Base-by-base conservation (phyloP, 2,329 filamentous ascomycete species). In the Pseudogymnoascus sp. region DNA sequence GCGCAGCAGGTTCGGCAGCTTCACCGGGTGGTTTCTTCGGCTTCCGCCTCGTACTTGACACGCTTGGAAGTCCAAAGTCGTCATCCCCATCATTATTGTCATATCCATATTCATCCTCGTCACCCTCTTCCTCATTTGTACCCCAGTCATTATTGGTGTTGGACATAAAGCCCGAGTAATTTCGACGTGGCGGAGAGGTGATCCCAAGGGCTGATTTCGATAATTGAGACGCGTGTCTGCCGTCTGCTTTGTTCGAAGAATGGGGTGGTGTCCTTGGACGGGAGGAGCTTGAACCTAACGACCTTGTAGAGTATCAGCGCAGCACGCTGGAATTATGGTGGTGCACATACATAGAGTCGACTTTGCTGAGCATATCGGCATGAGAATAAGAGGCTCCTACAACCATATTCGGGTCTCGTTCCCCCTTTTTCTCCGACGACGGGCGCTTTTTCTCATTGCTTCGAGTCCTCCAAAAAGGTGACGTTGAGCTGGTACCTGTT, bases 351-450 rank as follows among this genome's bases (percentile, higher is more conserved):
- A 93, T 71, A 28, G 87, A 85, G 72, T 91, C 90, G 72, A 93
- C 89, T 76, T 93, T 96, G 33, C 33, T 38, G 70, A 97, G 82
- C 73, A 96, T 91, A 77, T 97, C 93, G 28, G 93, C 91, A 76
- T 99, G 95, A 13, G 95, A 97, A 75, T 99, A 99, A 53, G 93
- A 89, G 64, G 95, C 95, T 69, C 95, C 95, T 65, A 97, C 89
- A 36, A 99, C 90, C 66, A 93, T 84, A 71, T 81, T 85, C 61
- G 86, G 78, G 69, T 89, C 87, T 73, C 83, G 82, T 69, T 79
- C 68, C 17, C 21, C 77, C 71, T 81, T 82, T 74, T 82, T 86
- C 36, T 81, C 76, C 17, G 79, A 77, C 64, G 78, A 72, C 77
- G 79, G 80, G 77, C 74, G 79, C 76, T 77, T 84, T 78, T 75